Evolutionary conservation across 2,329 filamentous ascomycete genomes (phyloP).

Genomic region (Sarocladium strictum): DNA sequence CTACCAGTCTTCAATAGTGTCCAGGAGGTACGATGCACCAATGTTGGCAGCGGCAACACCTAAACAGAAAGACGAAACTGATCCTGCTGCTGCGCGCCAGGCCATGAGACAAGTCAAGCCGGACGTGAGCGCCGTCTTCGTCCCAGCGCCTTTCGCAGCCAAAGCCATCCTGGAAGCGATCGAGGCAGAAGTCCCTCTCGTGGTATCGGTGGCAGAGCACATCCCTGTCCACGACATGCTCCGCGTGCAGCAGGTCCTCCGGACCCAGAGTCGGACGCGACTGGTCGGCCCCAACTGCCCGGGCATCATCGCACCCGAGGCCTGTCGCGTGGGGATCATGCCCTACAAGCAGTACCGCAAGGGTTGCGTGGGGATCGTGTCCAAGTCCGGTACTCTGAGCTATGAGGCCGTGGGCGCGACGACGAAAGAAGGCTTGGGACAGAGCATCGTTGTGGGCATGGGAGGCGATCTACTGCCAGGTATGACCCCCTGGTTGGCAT

Average conservation of each 20-base stretch:
- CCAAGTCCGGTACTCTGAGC: constrained; percentile 75
- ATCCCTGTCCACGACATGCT: constrained; percentile 75
- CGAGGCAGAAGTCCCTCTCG: constrained; percentile 69
- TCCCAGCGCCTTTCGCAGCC: constrained; percentile 61
- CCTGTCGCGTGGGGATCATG: constrained; percentile 47
- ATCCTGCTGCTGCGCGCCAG: constrained; percentile 14
- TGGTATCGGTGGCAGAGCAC: constrained; percentile 75
- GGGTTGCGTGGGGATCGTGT: constrained; percentile 67
- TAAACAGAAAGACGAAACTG: not conserved
- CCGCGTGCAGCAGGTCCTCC: constrained; percentile 61
- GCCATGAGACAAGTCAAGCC: constrained; percentile 36
- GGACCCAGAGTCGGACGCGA: constrained; percentile 64
- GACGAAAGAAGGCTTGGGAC: constrained; percentile 66
- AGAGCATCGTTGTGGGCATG: constrained; percentile 72
- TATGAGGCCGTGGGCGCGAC: constrained; percentile 75
- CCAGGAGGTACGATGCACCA: constrained; percentile 18
- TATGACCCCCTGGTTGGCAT: too few relatives aligned
- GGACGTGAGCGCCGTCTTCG: constrained; percentile 68
- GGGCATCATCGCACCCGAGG: constrained; percentile 73
- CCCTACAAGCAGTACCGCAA: constrained; percentile 36
- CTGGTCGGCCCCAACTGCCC: constrained; percentile 95
- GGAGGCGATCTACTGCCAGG: constrained; percentile 71
- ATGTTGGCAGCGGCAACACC: too few relatives aligned
- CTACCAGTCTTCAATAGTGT: constrained; percentile 31
- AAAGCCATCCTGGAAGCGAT: constrained; percentile 68